Evolutionary conservation across 441 rosid genomes (phyloP).

Genomic region (Adansonia gregorii): DNA sequence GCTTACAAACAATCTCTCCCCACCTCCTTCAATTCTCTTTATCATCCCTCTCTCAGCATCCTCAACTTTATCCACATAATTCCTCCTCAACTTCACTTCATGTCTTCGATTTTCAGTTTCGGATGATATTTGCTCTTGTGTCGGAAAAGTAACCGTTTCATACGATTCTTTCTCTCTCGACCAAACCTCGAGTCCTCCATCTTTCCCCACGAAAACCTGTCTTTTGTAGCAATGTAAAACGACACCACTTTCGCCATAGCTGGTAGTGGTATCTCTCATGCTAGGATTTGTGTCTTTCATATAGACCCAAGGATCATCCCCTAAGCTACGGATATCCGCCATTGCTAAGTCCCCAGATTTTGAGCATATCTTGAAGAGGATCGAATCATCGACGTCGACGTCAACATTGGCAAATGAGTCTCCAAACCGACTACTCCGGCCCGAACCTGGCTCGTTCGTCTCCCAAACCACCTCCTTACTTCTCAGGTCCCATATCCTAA

Average conservation of each 20-base stretch:
- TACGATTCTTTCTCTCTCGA: constrained; percentile 43
- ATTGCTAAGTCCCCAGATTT: constrained; percentile 85
- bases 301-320: constrained; percentile 93
- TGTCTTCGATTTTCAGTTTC: constrained; percentile 10
- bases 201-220: constrained; percentile 83
- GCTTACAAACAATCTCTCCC: constrained; percentile 78
- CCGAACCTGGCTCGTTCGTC: constrained; percentile 90
- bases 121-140: not conserved
- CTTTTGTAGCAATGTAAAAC: constrained; percentile 66
- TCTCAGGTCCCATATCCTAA: constrained; percentile 85
- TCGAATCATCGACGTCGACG: constrained; percentile 55
- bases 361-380: constrained; percentile 77
- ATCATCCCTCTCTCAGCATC: constrained; percentile 71
- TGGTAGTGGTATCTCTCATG: constrained; percentile 37
- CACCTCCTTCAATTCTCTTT: constrained; percentile 75
- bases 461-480: constrained; percentile 71
- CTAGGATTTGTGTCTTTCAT: constrained; percentile 65
- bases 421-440: constrained; percentile 85
- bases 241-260: constrained; percentile 45
- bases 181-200: constrained; percentile 85
- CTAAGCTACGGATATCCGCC: constrained; percentile 79
- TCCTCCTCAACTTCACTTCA: constrained; percentile 50
- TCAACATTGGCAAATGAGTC: constrained; percentile 86
- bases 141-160: not conserved
- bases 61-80: constrained; percentile 70